A percentile compares a stretch with the other conserved stretches of the same genome.
phyloP scores from a whole-genome alignment of 2,329 filamentous ascomycete genomes.

The Cladophialophora psammophila region DNA sequence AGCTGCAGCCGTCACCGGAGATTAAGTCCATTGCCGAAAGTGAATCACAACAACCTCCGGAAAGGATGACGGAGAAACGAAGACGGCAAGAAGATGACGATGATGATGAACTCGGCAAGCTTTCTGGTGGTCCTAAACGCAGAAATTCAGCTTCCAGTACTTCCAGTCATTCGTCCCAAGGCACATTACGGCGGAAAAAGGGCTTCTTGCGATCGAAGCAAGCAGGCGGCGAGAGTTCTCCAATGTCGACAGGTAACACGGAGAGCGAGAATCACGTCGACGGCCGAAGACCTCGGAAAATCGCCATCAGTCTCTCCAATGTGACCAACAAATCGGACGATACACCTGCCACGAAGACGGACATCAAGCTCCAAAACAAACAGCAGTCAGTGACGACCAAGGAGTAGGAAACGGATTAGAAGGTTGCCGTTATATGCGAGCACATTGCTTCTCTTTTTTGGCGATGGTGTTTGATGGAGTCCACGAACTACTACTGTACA shows the following conservation, averaged over 20 bases:
- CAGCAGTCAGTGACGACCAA: conserved; percentile 22
- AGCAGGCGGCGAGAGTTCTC: conserved; percentile 21
- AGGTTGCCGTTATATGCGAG: conserved; percentile 17
- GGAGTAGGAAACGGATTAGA: conserved; percentile 23
- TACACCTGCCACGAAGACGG: conserved; percentile 11
- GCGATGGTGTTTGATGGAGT: conserved; percentile 36
- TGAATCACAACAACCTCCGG: conserved; percentile 62
- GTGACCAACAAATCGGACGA: conserved; percentile 33
- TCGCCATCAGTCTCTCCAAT: conserved; percentile 39
- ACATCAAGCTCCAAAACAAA: conserved; percentile 24
- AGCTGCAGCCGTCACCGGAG: conserved; percentile 42
- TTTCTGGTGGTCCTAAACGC: conserved; percentile 63
- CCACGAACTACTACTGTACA: conserved; percentile 26
- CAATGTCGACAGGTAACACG: conserved; percentile 18
- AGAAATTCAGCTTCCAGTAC: conserved; percentile 51
- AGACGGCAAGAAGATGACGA: conserved; percentile 80
- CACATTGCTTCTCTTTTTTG: conserved; percentile 24
- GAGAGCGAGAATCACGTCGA: conserved; percentile 36
- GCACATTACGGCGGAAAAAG: conserved; percentile 36
- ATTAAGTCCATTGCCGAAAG: conserved; percentile 47
- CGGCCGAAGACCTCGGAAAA: conserved; percentile 37
- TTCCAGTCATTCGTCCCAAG: conserved; percentile 38
- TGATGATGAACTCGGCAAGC: conserved; percentile 87
- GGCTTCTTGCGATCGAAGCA: conserved; percentile 40
- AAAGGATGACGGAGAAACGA: conserved; percentile 86